Evolutionary conservation across 306 rosid species (phyloP), one percentile per base, ranked within the genome.

Genomic region (Vigna radiata): DNA sequence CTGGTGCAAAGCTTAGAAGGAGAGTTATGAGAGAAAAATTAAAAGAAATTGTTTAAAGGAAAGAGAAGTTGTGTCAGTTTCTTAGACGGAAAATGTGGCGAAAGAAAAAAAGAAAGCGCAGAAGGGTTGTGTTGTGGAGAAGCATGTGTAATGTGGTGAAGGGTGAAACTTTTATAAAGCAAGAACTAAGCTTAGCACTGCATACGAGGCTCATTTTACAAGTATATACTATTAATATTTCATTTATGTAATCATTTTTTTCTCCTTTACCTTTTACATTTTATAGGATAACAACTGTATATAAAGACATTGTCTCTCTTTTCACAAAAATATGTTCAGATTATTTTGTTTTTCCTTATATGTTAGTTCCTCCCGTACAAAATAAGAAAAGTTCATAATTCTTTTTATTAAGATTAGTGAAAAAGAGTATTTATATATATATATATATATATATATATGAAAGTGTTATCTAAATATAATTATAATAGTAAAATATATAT

Each of bases 81-180:
- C 62, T 70, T 65, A n/a, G 72, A 43, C 7, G 61, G 61, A 36
- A 66, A 25, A 49, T 21, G 23, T 56, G 36, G 33, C 6, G n/a
- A n/a, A n/a, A n/a, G n/a, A n/a, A 21, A 11, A 15, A 23, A 37
- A 73, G n/a, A 18, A 37, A 23, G 19, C 11, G 15, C 16, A 25
- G 41, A 33, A 13, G 50, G 15, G 16, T 37, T 53, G 65, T 33
- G 17, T 37, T 53, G 55, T 33, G 17, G 72, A n/a, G 58, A 78
- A 39, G 77, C 69, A 81, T 58, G 70, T 70, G 85, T 29, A 17
- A 19, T 68, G 59, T 12, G 21, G 37, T 0, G 39, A n/a, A 15
- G 76, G 82, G 82, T 63, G 29, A 70, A 19, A 46, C 82, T 82
- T 76, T 76, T 76, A 82, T 82, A 76, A 82, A 82, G 85, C 46